Evolutionary conservation across 495 filamentous ascomycete genomes (phyloP).

Genomic region (Aspergillus wentii): DNA sequence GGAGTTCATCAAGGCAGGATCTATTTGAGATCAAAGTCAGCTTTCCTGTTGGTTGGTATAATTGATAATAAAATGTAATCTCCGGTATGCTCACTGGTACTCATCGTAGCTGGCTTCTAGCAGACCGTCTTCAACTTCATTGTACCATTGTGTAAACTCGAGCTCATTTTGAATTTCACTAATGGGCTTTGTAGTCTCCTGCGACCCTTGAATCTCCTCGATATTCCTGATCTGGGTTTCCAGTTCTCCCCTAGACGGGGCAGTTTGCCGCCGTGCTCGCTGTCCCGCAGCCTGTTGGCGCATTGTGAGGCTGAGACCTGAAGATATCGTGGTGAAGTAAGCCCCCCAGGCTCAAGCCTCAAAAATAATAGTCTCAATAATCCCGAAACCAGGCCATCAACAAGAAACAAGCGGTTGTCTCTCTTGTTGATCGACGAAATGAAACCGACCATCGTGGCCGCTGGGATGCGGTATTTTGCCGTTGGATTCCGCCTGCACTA

Average conservation of each 20-base stretch:
- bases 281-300: constrained; percentile 22
- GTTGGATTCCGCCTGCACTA: constrained; percentile 22
- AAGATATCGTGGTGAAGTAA: background rate
- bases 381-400: constrained; percentile 1
- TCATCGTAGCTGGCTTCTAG: constrained; percentile 78
- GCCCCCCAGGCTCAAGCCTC: too few relatives aligned
- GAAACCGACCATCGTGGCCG: constrained; percentile 14
- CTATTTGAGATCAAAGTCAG: constrained; percentile 33
- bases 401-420: constrained; percentile 8
- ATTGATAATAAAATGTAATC: too few relatives aligned
- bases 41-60: too few relatives aligned
- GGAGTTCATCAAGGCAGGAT: constrained; percentile 73
- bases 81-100: constrained; percentile 66
- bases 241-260: constrained; percentile 32
- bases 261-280: constrained; percentile 39
- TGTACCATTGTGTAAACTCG: constrained; percentile 59
- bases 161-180: constrained; percentile 45
- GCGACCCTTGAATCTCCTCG: constrained; percentile 15
- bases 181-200: constrained; percentile 17
- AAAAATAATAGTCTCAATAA: too few relatives aligned
- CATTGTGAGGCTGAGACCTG: constrained; percentile 12
- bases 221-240: constrained; percentile 24
- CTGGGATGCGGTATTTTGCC: constrained; percentile 34
- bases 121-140: constrained; percentile 58
- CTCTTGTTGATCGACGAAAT: constrained; percentile 1